phyloP scores from a whole-genome alignment of 2,329 filamentous ascomycete species.

The Graphiopsis chlorocephala region DNA sequence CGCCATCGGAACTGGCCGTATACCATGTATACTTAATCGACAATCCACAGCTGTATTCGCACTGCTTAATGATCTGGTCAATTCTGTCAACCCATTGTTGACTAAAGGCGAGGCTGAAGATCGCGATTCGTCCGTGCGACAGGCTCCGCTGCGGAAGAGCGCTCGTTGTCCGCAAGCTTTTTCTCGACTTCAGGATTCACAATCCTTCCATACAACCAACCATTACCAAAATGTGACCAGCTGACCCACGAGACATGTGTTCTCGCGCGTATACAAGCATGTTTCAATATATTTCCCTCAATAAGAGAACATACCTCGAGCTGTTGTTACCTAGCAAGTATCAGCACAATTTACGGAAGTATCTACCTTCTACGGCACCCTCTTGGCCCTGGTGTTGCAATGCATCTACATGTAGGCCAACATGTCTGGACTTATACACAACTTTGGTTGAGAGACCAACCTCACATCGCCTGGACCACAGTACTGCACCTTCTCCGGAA shows the following conservation, averaged over 20 bases:
- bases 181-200: constrained; percentile 3
- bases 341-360: background rate
- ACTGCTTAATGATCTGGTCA: background rate
- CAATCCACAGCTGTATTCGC: background rate
- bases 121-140: constrained; percentile 11
- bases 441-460: background rate
- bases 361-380: background rate
- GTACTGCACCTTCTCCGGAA: constrained; percentile 18
- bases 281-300: background rate
- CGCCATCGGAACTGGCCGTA: background rate
- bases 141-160: constrained; percentile 6
- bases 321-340: background rate
- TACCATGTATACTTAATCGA: background rate
- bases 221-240: background rate
- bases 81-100: background rate
- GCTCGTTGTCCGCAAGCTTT: constrained; percentile 6
- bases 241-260: background rate
- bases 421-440: background rate
- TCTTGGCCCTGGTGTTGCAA: background rate
- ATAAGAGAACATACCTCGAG: background rate
- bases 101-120: background rate
- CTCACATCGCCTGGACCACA: constrained; percentile 28
- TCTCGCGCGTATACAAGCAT: background rate
- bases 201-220: background rate
- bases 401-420: background rate